Base-by-base conservation (phyloP, 108 stramenopile genomes). In the Stephanodiscus minutulus region DNA sequence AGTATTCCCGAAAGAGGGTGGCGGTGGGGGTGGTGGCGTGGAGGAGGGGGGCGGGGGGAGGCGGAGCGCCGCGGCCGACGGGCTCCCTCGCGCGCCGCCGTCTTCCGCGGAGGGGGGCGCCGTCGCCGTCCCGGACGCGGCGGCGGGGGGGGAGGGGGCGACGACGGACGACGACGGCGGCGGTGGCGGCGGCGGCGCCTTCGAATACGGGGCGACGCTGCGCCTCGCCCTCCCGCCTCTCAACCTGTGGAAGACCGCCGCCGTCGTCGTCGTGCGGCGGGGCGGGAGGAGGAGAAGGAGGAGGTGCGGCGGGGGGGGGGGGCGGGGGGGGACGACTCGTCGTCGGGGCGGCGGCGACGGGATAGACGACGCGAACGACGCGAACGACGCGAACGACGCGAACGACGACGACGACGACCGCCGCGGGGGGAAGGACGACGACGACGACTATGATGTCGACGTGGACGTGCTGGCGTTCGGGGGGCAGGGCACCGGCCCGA, bases 401-500 rank as follows among this genome's bases (percentile, higher is more conserved):
- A 44, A 11, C 43, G 43, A 15, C 43, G 43, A 15, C 43, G 43
- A 44, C 13, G 43, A 44, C 15, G 43, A 11, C 15, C 1, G 22
- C 3, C 43, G 43, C 12, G 43, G 43, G 2, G 9, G 57, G 21
- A 31, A n/a, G 15, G 43, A 15, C 43, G 43, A 15, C 43, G 43
- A 44, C 13, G 43, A 44, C 15, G 43, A 11, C 15, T 0, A 31
- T 7, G 18, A 58, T 31, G 27, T 43, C 9, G 72, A 75, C 61
- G 41, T 74, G 12, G 77, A 88, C 35, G 54, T 91, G 12, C 60
- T 83, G 17, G 79, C 85, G 13, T 85, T 90, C 72, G 94, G 94
- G 15, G 94, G 94, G 20, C 91, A 92, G 65, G 94, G 94, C 29
- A 81, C 61, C 13, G 91, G 94, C 11, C 94, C 94, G 31, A 11